phyloP scores from a whole-genome alignment of 805 yeast genomes.

The Priceomyces castillae region DNA sequence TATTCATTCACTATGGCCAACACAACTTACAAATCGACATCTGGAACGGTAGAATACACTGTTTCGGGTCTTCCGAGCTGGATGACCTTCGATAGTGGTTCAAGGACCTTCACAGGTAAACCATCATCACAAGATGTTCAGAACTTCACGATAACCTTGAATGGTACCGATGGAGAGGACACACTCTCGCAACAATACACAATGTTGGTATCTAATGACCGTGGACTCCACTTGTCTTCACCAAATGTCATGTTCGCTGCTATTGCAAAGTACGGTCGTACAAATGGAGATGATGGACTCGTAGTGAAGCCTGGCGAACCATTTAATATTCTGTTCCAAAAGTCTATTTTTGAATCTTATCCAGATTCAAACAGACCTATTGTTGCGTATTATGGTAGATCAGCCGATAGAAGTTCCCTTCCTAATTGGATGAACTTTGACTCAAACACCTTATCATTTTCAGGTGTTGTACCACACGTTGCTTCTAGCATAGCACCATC shows the following conservation, averaged over 20 bases:
- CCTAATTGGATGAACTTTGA: constrained; percentile 89
- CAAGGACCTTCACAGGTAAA: constrained; percentile 67
- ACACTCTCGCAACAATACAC: constrained; percentile 47
- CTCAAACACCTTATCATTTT: constrained; percentile 57
- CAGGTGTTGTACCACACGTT: constrained; percentile 86
- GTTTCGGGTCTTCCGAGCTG: constrained; percentile 68
- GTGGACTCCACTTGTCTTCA: constrained; percentile 51
- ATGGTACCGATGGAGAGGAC: constrained; percentile 55
- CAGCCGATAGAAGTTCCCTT: constrained; percentile 79
- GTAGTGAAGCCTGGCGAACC: constrained; percentile 68
- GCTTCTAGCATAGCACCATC: constrained; percentile 90
- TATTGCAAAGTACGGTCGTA: constrained; percentile 62
- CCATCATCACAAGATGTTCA: constrained; percentile 50
- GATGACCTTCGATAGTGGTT: constrained; percentile 65
- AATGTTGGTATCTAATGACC: constrained; percentile 56
- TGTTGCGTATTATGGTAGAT: constrained; percentile 73
- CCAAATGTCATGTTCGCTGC: constrained; percentile 47
- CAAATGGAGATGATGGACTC: constrained; percentile 73
- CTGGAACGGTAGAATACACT: constrained; percentile 50
- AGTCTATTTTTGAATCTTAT: constrained; percentile 52
- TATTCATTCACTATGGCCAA: constrained; percentile 67
- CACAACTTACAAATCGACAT: constrained; percentile 56
- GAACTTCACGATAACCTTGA: constrained; percentile 44
- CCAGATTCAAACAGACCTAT: constrained; percentile 46
- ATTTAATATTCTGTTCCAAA: constrained; percentile 64